A percentile compares a stretch with the other conserved stretches of the same genome.
phyloP scores from a whole-genome alignment of 2,329 filamentous ascomycete genomes.

The Fragosphaeria purpurea region DNA sequence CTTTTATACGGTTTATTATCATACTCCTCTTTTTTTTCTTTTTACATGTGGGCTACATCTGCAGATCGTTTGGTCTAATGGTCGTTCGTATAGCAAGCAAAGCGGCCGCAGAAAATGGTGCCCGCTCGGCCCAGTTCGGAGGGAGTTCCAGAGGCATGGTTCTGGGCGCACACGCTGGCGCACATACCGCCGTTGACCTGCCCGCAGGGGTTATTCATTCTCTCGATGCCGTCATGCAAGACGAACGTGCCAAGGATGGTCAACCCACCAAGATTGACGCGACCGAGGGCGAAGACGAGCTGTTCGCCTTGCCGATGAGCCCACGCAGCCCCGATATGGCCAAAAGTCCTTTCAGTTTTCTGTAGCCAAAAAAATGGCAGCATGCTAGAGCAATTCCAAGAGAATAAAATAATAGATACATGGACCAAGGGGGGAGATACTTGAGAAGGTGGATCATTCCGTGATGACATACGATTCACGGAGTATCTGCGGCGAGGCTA shows the following conservation, averaged over 20 bases:
- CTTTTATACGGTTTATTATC: not conserved
- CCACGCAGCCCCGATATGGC: constrained; percentile 79
- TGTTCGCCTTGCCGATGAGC: constrained; percentile 81
- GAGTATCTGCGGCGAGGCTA: too few relatives aligned
- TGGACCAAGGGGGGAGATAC: too few relatives aligned
- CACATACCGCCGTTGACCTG: not conserved
- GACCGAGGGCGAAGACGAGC: constrained; percentile 60
- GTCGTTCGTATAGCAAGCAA: too few relatives aligned
- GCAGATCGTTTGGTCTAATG: not conserved
- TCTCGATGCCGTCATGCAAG: constrained; percentile 30
- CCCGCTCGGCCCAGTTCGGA: too few relatives aligned
- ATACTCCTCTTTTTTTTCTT: constrained; percentile 23
- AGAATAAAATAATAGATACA: too few relatives aligned
- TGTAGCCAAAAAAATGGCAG: constrained; percentile 17
- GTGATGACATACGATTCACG: too few relatives aligned
- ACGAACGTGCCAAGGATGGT: constrained; percentile 6
- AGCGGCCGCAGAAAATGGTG: too few relatives aligned
- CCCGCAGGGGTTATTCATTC: constrained; percentile 14
- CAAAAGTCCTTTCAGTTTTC: constrained; percentile 65
- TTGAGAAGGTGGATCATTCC: too few relatives aligned
- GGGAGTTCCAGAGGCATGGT: too few relatives aligned
- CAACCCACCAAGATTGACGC: not conserved
- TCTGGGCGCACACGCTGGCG: not conserved
- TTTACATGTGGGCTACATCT: constrained; percentile 6
- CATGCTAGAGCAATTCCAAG: too few relatives aligned